Percentiles rank a stretch among this genome's conserved stretches.
These are phyloP conservation scores for Ceratopteris richardii DNA, from an alignment of 75 land plant species.

Conservation along the genomic window DNA sequence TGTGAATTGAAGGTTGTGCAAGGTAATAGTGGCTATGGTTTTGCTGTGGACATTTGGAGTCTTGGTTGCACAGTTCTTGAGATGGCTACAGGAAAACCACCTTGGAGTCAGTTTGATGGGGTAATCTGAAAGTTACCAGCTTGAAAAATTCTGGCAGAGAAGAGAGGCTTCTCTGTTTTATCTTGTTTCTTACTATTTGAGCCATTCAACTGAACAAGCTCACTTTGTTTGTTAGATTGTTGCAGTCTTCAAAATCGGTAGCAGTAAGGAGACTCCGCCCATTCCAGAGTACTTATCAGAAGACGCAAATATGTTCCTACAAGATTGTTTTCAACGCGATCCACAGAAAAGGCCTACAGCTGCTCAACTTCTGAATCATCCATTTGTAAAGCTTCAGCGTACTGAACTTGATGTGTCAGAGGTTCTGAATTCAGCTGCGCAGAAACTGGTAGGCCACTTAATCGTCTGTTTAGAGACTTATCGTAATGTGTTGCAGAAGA, in stretches of 20 bases:
- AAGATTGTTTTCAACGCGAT: slow-evolving; percentile 66
- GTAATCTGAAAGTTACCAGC: slow-evolving; percentile 24
- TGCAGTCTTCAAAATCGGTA: slow-evolving; percentile 95
- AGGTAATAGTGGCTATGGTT: slow-evolving; percentile 55
- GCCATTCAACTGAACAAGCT: not conserved
- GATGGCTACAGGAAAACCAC: slow-evolving; percentile 97
- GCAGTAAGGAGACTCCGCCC: slow-evolving; percentile 76
- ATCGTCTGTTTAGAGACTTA: too few species aligned
- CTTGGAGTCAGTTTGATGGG: slow-evolving; percentile 95
- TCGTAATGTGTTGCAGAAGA: too few species aligned
- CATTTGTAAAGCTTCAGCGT: slow-evolving; percentile 40
- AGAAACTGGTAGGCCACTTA: not conserved
- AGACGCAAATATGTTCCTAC: slow-evolving; percentile 65
- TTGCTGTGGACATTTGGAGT: slow-evolving; percentile 96
- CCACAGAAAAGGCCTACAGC: slow-evolving; percentile 75
- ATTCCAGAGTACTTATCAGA: slow-evolving; percentile 71
- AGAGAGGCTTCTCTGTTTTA: too few species aligned
- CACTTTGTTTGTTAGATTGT: slow-evolving; percentile 43
- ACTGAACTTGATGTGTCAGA: not conserved
- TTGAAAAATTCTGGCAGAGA: too few species aligned
- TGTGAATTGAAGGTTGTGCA: slow-evolving; percentile 27
- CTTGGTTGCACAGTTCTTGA: slow-evolving; percentile 96
- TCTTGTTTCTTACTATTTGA: too few species aligned
- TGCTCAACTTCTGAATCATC: slow-evolving; percentile 58
- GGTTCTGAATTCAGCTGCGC: not conserved